Evolutionary conservation across 306 rosid genomes (phyloP), one percentile per base, ranked within the genome.

Genomic region (Elaeagnus macrophylla): DNA sequence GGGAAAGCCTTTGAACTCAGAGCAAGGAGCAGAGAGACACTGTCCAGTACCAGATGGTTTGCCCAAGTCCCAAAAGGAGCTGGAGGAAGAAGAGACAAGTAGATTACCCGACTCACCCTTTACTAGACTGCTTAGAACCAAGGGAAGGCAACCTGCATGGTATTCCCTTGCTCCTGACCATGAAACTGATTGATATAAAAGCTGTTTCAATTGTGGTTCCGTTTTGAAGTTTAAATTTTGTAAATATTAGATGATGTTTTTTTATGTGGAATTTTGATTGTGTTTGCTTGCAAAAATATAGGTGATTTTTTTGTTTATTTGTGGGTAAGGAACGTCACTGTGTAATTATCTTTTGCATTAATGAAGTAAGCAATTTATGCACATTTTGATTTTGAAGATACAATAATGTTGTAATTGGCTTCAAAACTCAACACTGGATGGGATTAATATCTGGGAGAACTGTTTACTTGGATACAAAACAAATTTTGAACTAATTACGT

Each of bases 1-100:
- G 54, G 16, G 57, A 16, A 64, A 61, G 58, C 60, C 68, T 12
- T 60, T 48, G 19, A 51, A 38, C 4, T 71, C 41, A 6, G 69
- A 72, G 19, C 44, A 40, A 52, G 54, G 14, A 16, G 32, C 32
- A 25, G 56, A 68, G 37, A 76, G 63, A 13, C 54, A 0, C 0
- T 83, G 75, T 15, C 97, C 88, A 8, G 63, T 71, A 41, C 97
- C 97, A 6, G 97, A 90, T 65, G 97, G 97, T 42, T 67, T 90
- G 72, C 97, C 97, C 2, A 90, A 86, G 68, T 67, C 95, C 1
- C 60, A 44, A 0, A 79, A 77, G 15, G 95, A 86, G 66, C 9
- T 90, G 42, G 72, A 57, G 70, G 97, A 90, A 59, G 97, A 90
- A 42, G 91, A 86, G 48, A 37, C 65, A 9, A 75, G 49, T 7